Evolutionary conservation across 176 grass and related monocot genomes (phyloP).

Genomic region (Hordeum marinum): DNA sequence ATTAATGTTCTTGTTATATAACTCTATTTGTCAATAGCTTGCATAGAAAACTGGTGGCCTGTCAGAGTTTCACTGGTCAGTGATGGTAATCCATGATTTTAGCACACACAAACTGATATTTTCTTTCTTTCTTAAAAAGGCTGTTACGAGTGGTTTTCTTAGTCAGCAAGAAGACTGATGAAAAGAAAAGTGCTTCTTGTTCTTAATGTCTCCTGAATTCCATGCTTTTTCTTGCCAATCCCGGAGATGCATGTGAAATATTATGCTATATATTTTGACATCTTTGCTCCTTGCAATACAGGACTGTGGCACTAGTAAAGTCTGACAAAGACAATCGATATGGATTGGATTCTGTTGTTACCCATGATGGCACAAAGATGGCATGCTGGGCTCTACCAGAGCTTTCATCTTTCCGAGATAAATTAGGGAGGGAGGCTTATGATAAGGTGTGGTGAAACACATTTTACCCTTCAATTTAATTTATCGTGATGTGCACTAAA

Average conservation of each 20-base stretch:
- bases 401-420: slow-evolving; percentile 59
- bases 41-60: not conserved
- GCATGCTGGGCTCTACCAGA: slow-evolving; percentile 58
- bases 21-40: not conserved
- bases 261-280: not conserved
- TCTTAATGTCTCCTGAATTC: not conserved
- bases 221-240: not conserved
- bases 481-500: not conserved
- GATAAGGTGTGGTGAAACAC: slow-evolving; percentile 46
- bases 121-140: not conserved
- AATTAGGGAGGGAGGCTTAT: slow-evolving; percentile 67
- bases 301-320: slow-evolving; percentile 73
- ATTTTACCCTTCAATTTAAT: not conserved
- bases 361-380: slow-evolving; percentile 85
- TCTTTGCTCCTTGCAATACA: slow-evolving; percentile 17
- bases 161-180: not conserved
- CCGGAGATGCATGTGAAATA: not conserved
- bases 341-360: slow-evolving; percentile 63
- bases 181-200: not conserved
- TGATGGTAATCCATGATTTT: not conserved
- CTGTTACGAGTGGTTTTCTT: not conserved
- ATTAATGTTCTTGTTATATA: no score
- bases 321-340: slow-evolving; percentile 86
- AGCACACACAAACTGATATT: not conserved
- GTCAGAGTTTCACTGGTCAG: not conserved